Evolutionary conservation across 345 rosid genomes (phyloP).

Genomic region (Arabis alpina): DNA sequence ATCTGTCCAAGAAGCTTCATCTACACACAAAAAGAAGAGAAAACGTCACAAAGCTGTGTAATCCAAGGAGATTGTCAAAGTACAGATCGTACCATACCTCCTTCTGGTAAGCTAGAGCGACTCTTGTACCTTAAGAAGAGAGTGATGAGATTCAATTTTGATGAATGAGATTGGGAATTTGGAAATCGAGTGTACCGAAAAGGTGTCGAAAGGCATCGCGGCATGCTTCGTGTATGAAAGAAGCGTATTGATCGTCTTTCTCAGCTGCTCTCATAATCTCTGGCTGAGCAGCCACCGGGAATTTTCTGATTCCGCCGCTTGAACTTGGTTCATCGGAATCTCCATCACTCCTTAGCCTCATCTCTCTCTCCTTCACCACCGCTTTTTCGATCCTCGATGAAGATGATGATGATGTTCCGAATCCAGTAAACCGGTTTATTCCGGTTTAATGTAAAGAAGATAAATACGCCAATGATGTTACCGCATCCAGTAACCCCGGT

Average conservation of each 20-base stretch:
- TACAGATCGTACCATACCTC: constrained; percentile 53
- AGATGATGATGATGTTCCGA: constrained; percentile 8
- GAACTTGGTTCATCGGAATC: constrained; percentile 43
- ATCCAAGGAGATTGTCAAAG: background rate
- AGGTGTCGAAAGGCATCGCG: constrained; percentile 92
- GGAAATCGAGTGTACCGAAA: constrained; percentile 51
- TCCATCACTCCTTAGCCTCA: constrained; percentile 40
- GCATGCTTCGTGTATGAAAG: constrained; percentile 90
- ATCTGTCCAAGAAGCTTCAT: constrained; percentile 85
- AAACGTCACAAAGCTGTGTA: constrained; percentile 1
- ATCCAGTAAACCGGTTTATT: background rate
- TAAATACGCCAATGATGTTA: no score
- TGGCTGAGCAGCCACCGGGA: constrained; percentile 82
- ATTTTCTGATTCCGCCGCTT: constrained; percentile 52
- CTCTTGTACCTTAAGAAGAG: constrained; percentile 63
- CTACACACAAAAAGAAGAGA: constrained; percentile 46
- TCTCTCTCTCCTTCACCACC: constrained; percentile 15
- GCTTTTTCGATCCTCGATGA: constrained; percentile 16
- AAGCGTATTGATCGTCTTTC: constrained; percentile 95
- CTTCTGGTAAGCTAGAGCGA: constrained; percentile 86
- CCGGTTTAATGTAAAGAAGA: background rate
- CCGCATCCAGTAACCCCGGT: no score
- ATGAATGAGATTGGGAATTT: background rate
- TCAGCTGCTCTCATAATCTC: constrained; percentile 97
- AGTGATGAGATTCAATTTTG: background rate